Conservation (phyloP, 228 moss, liverwort and hornwort species). For the Sphagnum fallax region DNA sequence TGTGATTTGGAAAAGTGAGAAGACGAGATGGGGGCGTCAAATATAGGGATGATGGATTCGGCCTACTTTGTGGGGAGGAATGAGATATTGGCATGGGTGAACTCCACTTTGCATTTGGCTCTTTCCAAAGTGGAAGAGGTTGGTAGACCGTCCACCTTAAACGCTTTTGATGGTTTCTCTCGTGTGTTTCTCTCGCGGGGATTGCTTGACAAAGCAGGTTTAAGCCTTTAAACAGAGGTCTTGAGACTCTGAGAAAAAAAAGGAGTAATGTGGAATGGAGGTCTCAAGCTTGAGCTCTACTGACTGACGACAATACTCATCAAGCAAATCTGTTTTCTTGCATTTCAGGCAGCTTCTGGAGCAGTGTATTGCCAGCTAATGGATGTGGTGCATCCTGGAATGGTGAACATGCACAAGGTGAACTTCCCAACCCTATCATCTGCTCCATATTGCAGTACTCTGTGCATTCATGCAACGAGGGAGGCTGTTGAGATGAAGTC, state of each 20-base stretch:
- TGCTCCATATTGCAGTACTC: neutral
- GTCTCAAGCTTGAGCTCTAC: neutral
- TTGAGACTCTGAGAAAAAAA: neutral
- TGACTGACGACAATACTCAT: neutral
- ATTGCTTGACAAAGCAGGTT: neutral
- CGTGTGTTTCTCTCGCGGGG: neutral
- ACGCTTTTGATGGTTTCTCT: neutral
- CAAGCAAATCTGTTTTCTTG: no score
- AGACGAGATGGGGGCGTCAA: slow-evolving; percentile 55
- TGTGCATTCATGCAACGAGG: neutral
- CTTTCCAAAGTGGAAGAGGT: slow-evolving; percentile 96
- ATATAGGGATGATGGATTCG: slow-evolving; percentile 98
- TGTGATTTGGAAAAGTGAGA: no score
- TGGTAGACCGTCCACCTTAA: neutral
- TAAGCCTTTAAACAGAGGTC: no score
- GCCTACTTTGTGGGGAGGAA: slow-evolving; percentile 97
- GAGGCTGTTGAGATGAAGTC: neutral
- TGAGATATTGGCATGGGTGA: slow-evolving; percentile 95
- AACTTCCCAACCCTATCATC: neutral
- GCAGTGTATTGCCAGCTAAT: slow-evolving; percentile 96
- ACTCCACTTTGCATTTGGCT: slow-evolving; percentile 74
- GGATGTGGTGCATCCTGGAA: slow-evolving; percentile 91
- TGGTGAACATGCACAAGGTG: slow-evolving; percentile 98
- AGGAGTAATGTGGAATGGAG: neutral
- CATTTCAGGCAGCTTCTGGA: slow-evolving; percentile 67